Conservation (phyloP, 2,329 filamentous ascomycete genomes). For the Alternaria atra region DNA sequence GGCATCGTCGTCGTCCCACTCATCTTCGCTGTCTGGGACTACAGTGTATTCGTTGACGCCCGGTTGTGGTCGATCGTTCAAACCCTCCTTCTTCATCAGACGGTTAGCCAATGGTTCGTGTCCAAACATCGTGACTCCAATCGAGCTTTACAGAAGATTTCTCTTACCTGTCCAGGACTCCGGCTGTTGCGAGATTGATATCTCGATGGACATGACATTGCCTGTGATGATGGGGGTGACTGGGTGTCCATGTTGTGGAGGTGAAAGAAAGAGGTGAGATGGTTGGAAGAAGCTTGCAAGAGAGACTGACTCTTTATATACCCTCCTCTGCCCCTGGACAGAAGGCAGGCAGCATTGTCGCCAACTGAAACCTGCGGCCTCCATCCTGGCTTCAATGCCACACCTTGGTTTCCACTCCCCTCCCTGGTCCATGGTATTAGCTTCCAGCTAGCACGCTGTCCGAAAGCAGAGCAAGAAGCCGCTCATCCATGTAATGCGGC, state of each 20-base stretch:
- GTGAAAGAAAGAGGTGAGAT: not conserved
- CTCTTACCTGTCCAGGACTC: not conserved
- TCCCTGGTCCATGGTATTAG: not conserved
- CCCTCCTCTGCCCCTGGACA: conserved; percentile 1
- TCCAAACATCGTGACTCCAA: too few relatives aligned
- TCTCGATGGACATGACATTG: too few relatives aligned
- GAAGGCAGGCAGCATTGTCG: not conserved
- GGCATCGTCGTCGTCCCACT: too few relatives aligned
- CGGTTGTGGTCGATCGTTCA: too few relatives aligned
- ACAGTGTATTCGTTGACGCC: too few relatives aligned
- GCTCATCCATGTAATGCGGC: conserved; percentile 2
- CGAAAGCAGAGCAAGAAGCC: conserved; percentile 1
- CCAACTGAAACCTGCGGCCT: not conserved
- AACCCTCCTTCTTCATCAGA: too few relatives aligned
- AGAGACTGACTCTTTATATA: not conserved
- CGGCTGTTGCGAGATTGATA: not conserved
- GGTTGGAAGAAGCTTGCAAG: not conserved
- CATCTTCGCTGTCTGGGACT: too few relatives aligned
- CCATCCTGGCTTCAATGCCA: not conserved
- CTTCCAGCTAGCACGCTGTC: not conserved
- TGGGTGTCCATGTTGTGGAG: not conserved
- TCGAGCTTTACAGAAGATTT: too few relatives aligned
- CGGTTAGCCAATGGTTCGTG: too few relatives aligned
- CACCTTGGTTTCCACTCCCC: not conserved
- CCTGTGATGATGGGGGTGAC: not conserved